A percentile compares a stretch with the other conserved stretches of the same genome.
phyloP scores from a whole-genome alignment of 2,329 filamentous ascomycete genomes.

The Cercospora berteroae region DNA sequence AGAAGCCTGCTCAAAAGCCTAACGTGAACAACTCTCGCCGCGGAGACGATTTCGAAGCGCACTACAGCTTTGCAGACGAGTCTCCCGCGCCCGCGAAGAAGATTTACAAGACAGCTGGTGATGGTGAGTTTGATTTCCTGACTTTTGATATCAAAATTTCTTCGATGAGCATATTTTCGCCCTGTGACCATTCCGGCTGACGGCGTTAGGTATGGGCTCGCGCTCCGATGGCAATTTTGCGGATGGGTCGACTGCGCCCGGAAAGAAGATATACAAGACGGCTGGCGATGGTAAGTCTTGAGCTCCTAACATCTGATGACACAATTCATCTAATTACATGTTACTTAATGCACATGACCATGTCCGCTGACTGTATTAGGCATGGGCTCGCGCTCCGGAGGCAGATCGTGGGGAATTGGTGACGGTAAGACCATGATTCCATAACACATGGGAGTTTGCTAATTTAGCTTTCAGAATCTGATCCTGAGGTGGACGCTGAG shows the following conservation, averaged over 20 bases:
- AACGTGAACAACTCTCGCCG: conserved; percentile 70
- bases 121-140: conserved; percentile 34
- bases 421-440: conserved; percentile 33
- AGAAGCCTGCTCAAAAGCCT: conserved; percentile 57
- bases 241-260: conserved; percentile 56
- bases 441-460: background rate
- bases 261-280: conserved; percentile 41
- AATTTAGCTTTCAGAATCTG: conserved; percentile 40
- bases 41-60: conserved; percentile 71
- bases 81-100: conserved; percentile 44
- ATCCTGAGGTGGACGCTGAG: conserved; percentile 36
- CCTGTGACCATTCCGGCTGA: background rate
- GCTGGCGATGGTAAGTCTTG: conserved; percentile 39
- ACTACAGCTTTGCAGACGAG: conserved; percentile 74
- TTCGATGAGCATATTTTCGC: background rate
- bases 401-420: conserved; percentile 57
- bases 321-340: background rate
- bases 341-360: background rate
- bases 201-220: background rate
- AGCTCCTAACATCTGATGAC: background rate
- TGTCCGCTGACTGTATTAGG: conserved; percentile 32
- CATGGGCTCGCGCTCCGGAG: conserved; percentile 52
- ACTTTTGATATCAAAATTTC: background rate
- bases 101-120: conserved; percentile 41
- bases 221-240: conserved; percentile 52